A percentile compares a stretch with the other conserved stretches of the same genome.
Evolutionary conservation across 371 early-diverging fungal species (phyloP).

Genomic region (Umbelopsis sp.): DNA sequence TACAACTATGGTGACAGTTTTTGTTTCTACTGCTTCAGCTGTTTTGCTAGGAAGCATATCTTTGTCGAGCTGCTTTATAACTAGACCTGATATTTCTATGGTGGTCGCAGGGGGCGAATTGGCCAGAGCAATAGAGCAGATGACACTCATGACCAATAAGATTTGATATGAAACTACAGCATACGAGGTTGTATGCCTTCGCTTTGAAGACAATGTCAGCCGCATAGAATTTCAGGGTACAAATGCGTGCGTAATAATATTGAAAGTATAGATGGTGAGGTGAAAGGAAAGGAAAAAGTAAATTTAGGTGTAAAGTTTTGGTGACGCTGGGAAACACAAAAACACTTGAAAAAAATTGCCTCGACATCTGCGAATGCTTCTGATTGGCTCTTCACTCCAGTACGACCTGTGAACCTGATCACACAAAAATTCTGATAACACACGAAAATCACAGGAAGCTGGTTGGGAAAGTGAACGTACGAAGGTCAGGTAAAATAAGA

Average conservation of each 20-base stretch:
- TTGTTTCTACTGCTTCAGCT: neutral
- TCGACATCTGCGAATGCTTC: too few relatives aligned
- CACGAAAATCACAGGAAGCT: too few relatives aligned
- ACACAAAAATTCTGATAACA: too few relatives aligned
- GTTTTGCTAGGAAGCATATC: neutral
- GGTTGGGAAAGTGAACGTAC: too few relatives aligned
- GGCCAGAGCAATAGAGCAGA: constrained; percentile 4
- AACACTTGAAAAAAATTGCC: neutral
- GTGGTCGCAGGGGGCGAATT: neutral
- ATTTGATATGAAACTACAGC: neutral
- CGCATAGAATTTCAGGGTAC: neutral
- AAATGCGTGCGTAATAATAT: neutral
- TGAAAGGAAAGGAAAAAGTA: neutral
- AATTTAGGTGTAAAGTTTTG: neutral
- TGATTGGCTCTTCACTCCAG: too few relatives aligned
- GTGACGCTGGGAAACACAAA: constrained; percentile 6
- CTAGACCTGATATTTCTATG: neutral
- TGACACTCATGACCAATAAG: neutral
- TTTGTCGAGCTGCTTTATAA: constrained; percentile 1
- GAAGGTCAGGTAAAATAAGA: too few relatives aligned
- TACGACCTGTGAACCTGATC: too few relatives aligned
- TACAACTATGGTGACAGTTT: neutral
- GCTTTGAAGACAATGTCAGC: neutral
- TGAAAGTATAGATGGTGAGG: constrained; percentile 2
- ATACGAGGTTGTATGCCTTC: neutral